Percentiles rank a stretch among this genome's conserved stretches.
phyloP scores from a whole-genome alignment of 73 alveolate genomes.

The Tetrahymena elliotti region DNA sequence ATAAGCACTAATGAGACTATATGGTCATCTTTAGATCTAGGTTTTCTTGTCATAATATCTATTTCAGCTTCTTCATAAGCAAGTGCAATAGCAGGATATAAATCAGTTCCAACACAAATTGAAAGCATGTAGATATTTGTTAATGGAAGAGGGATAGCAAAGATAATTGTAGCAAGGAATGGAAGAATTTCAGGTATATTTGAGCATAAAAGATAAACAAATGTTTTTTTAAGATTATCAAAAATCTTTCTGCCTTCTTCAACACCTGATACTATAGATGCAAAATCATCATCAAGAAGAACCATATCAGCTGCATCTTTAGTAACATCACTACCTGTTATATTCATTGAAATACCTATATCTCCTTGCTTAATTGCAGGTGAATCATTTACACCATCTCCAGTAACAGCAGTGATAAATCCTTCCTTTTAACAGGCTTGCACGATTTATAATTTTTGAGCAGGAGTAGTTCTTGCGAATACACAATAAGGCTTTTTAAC shows the following conservation, averaged over 20 bases:
- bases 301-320: conserved; percentile 99
- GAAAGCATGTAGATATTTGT: conserved; percentile 72
- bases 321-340: conserved; percentile 98
- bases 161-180: conserved; percentile 56
- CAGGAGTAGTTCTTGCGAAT: conserved; percentile 88
- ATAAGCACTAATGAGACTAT: conserved; percentile 70
- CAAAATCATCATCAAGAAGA: conserved; percentile 94
- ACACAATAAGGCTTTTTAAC: conserved; percentile 78
- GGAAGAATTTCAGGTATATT: conserved; percentile 85
- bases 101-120: conserved; percentile 87
- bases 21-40: conserved; percentile 85
- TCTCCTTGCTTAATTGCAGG: conserved; percentile 93
- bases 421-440: conserved; percentile 85
- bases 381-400: conserved; percentile 92
- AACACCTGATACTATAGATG: conserved; percentile 93
- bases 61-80: conserved; percentile 91
- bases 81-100: conserved; percentile 81
- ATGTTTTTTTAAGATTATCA: conserved; percentile 80
- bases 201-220: conserved; percentile 63
- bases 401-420: conserved; percentile 86
- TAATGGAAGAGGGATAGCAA: conserved; percentile 77
- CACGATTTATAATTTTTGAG: conserved; percentile 82
- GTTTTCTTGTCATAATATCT: conserved; percentile 86
- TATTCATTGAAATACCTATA: conserved; percentile 90
- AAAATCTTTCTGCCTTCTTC: conserved; percentile 95